Evolutionary conservation across 441 rosid genomes (phyloP).

Genomic region (Euphorbia corollata): DNA sequence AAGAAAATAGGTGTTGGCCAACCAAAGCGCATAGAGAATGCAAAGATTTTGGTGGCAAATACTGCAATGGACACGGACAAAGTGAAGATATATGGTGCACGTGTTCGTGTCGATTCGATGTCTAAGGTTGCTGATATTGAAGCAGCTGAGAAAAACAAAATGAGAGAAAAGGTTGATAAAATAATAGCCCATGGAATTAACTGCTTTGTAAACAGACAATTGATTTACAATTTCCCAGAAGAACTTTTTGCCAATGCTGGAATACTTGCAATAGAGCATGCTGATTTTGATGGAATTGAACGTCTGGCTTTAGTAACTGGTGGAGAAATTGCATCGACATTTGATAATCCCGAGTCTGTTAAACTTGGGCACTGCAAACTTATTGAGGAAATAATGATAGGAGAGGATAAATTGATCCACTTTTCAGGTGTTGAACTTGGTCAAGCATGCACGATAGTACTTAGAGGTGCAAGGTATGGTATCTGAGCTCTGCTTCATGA

Average conservation of each 20-base stretch:
- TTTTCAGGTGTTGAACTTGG: conserved; percentile 96
- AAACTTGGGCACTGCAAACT: conserved; percentile 94
- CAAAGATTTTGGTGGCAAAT: conserved; percentile 93
- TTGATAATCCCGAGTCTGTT: conserved; percentile 97
- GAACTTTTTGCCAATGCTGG: conserved; percentile 98
- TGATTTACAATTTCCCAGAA: conserved; percentile 95
- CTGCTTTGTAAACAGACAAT: conserved; percentile 92
- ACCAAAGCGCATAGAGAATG: conserved; percentile 92
- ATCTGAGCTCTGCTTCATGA: not conserved
- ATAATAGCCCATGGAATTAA: conserved; percentile 86
- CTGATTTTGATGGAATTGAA: conserved; percentile 98
- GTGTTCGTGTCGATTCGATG: conserved; percentile 98
- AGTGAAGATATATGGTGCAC: conserved; percentile 97
- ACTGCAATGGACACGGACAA: conserved; percentile 99
- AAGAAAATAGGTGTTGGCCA: conserved; percentile 98
- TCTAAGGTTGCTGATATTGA: conserved; percentile 91
- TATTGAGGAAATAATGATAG: conserved; percentile 97
- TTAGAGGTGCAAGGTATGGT: conserved; percentile 85
- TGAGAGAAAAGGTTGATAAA: conserved; percentile 95
- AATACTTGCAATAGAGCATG: conserved; percentile 96
- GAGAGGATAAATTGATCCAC: conserved; percentile 93
- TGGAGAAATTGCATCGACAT: conserved; percentile 96
- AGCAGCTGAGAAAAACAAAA: conserved; percentile 94
- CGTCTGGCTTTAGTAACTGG: conserved; percentile 91
- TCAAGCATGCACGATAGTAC: conserved; percentile 88